A percentile compares a stretch with the other conserved stretches of the same genome.
These are phyloP conservation scores for Mortierella sp. DNA, from an alignment of 371 early-diverging fungal species.

Conservation along the genomic window DNA sequence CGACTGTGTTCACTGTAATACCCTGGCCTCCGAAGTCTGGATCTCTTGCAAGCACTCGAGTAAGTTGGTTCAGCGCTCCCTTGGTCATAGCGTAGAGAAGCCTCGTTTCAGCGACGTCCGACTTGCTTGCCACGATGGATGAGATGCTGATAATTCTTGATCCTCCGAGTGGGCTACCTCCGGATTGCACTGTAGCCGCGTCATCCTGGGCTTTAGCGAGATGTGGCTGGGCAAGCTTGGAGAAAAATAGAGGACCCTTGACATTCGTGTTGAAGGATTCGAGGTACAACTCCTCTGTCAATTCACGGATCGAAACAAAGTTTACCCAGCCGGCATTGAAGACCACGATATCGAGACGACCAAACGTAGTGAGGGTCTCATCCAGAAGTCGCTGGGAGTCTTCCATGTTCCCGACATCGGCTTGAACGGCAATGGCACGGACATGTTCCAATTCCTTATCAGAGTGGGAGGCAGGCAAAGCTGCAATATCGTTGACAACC, in stretches of 20 bases:
- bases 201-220: neutral
- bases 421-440: conserved; percentile 11
- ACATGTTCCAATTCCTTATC: conserved; percentile 2
- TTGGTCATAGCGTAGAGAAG: conserved; percentile 15
- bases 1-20: too few relatives aligned
- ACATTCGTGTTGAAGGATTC: conserved; percentile 5
- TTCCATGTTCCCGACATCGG: conserved; percentile 6
- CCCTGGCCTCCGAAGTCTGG: neutral
- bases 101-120: neutral
- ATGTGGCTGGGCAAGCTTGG: conserved; percentile 7
- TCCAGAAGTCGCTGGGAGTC: conserved; percentile 13
- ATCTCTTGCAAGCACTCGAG: conserved; percentile 17
- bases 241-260: conserved; percentile 12
- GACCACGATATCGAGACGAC: conserved; percentile 21
- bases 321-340: conserved; percentile 17
- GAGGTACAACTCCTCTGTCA: conserved; percentile 6
- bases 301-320: neutral
- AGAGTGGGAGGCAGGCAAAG: neutral
- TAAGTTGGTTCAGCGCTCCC: conserved; percentile 14
- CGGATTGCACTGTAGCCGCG: too few relatives aligned
- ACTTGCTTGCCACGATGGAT: neutral
- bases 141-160: too few relatives aligned
- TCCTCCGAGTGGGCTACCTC: too few relatives aligned
- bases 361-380: conserved; percentile 19
- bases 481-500: too few relatives aligned